phyloP scores from a whole-genome alignment of 179 eudicot species.

The Actinidia arguta region DNA sequence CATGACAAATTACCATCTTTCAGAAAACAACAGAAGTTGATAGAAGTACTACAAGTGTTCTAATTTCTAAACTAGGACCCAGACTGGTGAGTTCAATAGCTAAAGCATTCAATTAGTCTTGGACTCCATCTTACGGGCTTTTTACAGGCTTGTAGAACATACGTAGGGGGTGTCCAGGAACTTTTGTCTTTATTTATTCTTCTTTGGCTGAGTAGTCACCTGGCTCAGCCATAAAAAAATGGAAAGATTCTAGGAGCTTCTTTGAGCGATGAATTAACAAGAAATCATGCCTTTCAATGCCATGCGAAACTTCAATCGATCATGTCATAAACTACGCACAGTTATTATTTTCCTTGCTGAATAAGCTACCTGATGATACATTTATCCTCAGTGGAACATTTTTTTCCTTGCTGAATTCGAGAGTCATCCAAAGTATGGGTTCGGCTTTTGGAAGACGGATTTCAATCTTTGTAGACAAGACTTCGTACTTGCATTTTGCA shows the following conservation, averaged over 20 bases:
- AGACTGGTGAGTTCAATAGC: not conserved
- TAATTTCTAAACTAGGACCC: not conserved
- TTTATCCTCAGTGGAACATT: slow-evolving; percentile 47
- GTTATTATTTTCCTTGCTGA: not conserved
- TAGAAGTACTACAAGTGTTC: not conserved
- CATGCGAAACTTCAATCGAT: not conserved
- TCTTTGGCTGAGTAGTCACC: not conserved
- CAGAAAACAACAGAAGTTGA: not conserved
- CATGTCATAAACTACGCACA: not conserved
- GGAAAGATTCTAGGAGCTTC: not conserved
- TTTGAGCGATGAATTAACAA: not conserved
- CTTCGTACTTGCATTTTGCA: slow-evolving; percentile 5
- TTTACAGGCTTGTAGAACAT: not conserved
- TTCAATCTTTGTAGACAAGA: slow-evolving; percentile 22
- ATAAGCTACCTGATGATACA: slow-evolving; percentile 23
- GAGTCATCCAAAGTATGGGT: slow-evolving; percentile 71
- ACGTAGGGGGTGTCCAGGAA: not conserved
- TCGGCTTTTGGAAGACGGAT: slow-evolving; percentile 80
- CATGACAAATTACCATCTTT: not conserved
- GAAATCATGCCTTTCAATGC: not conserved
- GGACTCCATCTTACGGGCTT: not conserved
- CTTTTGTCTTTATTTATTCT: not conserved
- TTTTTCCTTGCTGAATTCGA: slow-evolving; percentile 63
- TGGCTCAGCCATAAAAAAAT: not conserved
- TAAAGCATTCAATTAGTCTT: not conserved